Base-by-base conservation (phyloP, 768 basidiomycete genomes). In the Lyophyllum decastes region DNA sequence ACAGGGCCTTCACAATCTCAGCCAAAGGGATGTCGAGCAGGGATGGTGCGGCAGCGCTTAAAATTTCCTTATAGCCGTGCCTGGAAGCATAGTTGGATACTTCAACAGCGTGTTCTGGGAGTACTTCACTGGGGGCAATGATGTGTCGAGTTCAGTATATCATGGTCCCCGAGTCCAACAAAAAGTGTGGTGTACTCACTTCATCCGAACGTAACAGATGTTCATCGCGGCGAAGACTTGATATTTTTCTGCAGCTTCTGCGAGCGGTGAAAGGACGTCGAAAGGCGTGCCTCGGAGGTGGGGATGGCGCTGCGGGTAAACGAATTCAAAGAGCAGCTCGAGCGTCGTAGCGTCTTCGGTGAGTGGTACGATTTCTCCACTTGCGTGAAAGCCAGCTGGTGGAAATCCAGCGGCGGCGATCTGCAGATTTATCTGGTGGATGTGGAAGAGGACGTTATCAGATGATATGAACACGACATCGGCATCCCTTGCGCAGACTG, bases 181-280 rank as follows among this genome's bases (percentile, higher is more conserved):
- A 38, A 38, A 16, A 12, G 16, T 16, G 6, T 16, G 35, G 3
- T 9, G 40, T 14, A 61, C 54, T 33, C 25, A 69, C 70, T 59
- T 63, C 65, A 74, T 67, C 22, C 64, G 66, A 21, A 70, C 47
- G 6, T 55, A 49, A 50, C 71, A 72, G 26, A 69, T 52, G 35
- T 66, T 63, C 53, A 69, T 70, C 0, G 71, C 69, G 16, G 66
- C 54, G 43, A 61, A 71, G 0, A 72, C 67, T 49, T 69, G 61
- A 43, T 73, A 73, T 55, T 73, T 73, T 47, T 72, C 70, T 30
- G 67, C 72, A 9, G 72, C 70, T 46, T 72, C 68, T 1, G 71
- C 70, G 16, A 73, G 46, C 1, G 56, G 44, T 0, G 54, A 55
- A 22, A 73, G 41, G 2, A 58, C 45, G 1, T 43, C 48, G 34